Percentiles rank a stretch among this genome's conserved stretches.
These are phyloP conservation scores for Trametes meyenii DNA, from an alignment of 768 basidiomycete genomes.

Conservation along the genomic window DNA sequence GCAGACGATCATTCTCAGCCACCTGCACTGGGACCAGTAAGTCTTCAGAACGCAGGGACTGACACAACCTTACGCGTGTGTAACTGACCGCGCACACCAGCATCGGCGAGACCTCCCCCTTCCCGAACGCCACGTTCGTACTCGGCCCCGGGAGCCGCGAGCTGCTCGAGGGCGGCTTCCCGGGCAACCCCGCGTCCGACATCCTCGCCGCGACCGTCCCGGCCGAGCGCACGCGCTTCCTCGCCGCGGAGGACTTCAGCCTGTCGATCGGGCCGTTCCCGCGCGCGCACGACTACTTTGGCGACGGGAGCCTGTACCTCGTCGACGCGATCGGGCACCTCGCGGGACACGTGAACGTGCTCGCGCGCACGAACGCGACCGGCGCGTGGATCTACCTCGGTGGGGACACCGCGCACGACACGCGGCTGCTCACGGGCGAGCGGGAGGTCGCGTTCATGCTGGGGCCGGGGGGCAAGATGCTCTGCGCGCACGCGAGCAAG, in stretches of 20 bases:
- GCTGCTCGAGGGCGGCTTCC: conserved; percentile 44
- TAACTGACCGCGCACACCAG: background rate
- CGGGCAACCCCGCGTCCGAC: conserved; percentile 39
- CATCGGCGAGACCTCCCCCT: conserved; percentile 49
- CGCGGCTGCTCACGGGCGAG: conserved; percentile 50
- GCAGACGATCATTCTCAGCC: conserved; percentile 49
- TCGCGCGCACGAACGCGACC: conserved; percentile 54
- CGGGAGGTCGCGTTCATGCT: conserved; percentile 38
- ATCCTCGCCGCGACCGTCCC: conserved; percentile 30
- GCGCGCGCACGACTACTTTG: conserved; percentile 52
- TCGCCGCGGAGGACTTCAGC: conserved; percentile 37
- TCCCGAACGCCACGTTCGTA: conserved; percentile 50
- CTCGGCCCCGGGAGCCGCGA: conserved; percentile 45
- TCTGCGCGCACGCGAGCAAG: conserved; percentile 48
- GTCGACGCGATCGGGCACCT: conserved; percentile 60
- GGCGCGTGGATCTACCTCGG: conserved; percentile 59
- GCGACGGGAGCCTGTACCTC: conserved; percentile 60
- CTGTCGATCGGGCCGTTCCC: conserved; percentile 53
- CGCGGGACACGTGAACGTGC: conserved; percentile 54
- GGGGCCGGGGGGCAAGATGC: conserved; percentile 28
- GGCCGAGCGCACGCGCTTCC: conserved; percentile 12
- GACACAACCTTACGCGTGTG: background rate
- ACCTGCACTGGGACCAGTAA: conserved; percentile 53
- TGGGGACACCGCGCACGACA: conserved; percentile 60
- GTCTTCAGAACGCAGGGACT: background rate